Percentiles rank a stretch among this genome's conserved stretches.
phyloP scores from a whole-genome alignment of 306 rosid genomes.

The Morella rubra region DNA sequence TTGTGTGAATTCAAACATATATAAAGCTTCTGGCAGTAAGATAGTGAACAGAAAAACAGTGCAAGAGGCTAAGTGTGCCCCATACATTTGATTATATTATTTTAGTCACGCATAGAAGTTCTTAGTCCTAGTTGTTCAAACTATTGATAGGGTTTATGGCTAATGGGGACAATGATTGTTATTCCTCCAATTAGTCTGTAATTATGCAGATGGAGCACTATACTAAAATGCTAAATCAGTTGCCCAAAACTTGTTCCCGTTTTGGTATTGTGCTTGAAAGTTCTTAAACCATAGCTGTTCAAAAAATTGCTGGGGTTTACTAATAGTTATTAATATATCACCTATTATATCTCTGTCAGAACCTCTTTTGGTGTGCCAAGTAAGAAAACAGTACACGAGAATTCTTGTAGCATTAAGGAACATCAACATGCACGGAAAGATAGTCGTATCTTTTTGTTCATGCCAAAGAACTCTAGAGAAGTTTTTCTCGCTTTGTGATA shows the following conservation, averaged over 20 bases:
- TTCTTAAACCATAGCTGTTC: no score
- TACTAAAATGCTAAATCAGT: no score
- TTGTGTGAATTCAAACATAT: not conserved
- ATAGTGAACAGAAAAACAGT: not conserved
- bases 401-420: not conserved
- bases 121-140: not conserved
- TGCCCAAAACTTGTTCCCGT: no score
- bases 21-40: not conserved
- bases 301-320: no score
- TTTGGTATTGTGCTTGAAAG: no score
- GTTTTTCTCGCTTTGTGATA: not conserved
- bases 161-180: not conserved
- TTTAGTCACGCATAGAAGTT: not conserved
- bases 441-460: not conserved
- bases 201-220: no score
- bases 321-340: no score
- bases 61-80: not conserved
- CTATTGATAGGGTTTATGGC: not conserved
- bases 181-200: not conserved
- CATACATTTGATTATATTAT: not conserved
- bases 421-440: not conserved
- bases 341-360: no score
- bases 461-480: not conserved
- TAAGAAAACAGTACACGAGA: not conserved
- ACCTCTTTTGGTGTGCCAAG: not conserved